Evolutionary conservation across 2,329 filamentous ascomycete genomes (phyloP), one percentile per base, ranked within the genome.

Genomic region (Microdochium nivale): DNA sequence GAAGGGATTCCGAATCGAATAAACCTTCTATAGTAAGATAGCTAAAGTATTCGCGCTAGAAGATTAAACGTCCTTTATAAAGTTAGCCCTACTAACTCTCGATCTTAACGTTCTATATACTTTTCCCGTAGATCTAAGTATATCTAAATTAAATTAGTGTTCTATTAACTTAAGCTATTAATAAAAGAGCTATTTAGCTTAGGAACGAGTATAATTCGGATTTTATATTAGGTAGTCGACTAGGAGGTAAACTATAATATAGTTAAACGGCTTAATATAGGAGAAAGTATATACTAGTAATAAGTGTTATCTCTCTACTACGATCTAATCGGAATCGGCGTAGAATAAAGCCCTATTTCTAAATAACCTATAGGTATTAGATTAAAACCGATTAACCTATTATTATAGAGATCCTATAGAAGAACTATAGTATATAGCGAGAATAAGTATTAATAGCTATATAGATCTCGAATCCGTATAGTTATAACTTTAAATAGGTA

Each of bases 401-500:
- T 9, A n/a, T 21, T 10, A n/a, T n/a, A 21, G 25, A 55, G 27
- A 53, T 23, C 3, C 25, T 46, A 32, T 51, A 19, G 51, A 53
- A 54, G 14, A 24, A 52, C 35, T 46, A 54, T 1, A 43, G n/a
- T 9, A 54, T 55, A 30, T 43, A 54, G 2, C 35, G 5, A 1
- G 44, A 55, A 13, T 55, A 52, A 32, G 30, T 16, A 50, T 55
- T 35, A 14, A 54, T 54, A 0, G 49, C 49, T 16, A 33, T 13
- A 44, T 54, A 55, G 3, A 52, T 48, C 19, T 54, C 32, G 50
- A 54, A 51, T 13, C 35, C 37, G 25, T 53, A 55, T 2, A 3
- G 21, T 11, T 46, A 49, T 2, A 54, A 40, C 32, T 54, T 54
- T 44, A 49, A 25, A 54, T 54, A 40, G 2, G 32, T 35, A 32